These are phyloP conservation scores for Pseudogymnoascus sp. DNA, from an alignment of 2,329 filamentous ascomycete species.

Conservation along the genomic window DNA sequence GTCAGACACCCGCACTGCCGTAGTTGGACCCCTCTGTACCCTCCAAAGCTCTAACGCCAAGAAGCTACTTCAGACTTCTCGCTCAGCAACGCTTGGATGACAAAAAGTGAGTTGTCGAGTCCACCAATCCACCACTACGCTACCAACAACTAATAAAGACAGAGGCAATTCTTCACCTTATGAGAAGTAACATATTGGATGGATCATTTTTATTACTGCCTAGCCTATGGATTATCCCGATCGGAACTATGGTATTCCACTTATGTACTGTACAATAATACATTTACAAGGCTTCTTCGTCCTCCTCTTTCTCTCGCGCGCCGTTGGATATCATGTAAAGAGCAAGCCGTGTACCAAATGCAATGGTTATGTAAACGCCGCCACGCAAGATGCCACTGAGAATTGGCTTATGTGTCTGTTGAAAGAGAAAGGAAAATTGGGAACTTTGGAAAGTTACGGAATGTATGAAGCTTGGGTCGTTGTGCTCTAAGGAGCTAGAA, in stretches of 20 bases:
- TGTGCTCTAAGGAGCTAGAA: neutral
- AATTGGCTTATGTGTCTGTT: slow-evolving; percentile 2
- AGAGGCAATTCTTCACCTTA: neutral
- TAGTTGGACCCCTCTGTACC: neutral
- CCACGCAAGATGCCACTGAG: slow-evolving; percentile 2
- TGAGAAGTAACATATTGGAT: neutral
- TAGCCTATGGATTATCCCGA: slow-evolving; percentile 1
- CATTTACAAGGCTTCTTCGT: slow-evolving; percentile 5
- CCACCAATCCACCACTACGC: neutral
- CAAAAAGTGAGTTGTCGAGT: neutral
- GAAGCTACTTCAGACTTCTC: neutral
- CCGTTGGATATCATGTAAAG: slow-evolving; percentile 3
- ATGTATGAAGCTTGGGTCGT: neutral
- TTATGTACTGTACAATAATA: slow-evolving; percentile 3
- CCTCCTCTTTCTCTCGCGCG: neutral
- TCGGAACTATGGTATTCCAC: slow-evolving; percentile 3
- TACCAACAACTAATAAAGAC: neutral
- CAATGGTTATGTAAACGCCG: slow-evolving; percentile 2
- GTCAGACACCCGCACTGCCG: neutral
- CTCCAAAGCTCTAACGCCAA: slow-evolving; percentile 4
- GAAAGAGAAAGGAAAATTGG: slow-evolving; percentile 6
- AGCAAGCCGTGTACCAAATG: slow-evolving; percentile 2
- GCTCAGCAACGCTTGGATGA: neutral
- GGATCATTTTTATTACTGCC: slow-evolving; percentile 5
- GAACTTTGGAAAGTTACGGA: slow-evolving; percentile 7